Percentiles rank a stretch among this genome's conserved stretches.
These are phyloP conservation scores for Fagus sylvatica DNA, from an alignment of 306 rosid species.

Conservation along the genomic window DNA sequence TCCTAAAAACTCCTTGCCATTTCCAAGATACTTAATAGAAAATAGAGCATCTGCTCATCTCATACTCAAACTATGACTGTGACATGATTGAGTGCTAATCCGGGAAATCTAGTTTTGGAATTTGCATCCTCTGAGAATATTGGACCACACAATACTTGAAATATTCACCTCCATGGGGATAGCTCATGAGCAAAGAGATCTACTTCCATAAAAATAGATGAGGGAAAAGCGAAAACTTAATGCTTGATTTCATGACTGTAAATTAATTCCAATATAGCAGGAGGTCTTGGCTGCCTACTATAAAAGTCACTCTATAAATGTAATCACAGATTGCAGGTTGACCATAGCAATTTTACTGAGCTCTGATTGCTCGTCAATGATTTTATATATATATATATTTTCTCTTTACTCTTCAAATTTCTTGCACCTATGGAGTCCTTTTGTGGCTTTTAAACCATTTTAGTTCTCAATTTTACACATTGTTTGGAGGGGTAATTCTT, in stretches of 20 bases:
- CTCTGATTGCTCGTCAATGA: neutral
- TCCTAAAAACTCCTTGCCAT: neutral
- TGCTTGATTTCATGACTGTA: too few relatives aligned
- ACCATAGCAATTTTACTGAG: neutral
- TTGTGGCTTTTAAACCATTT: neutral
- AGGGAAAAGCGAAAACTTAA: too few relatives aligned
- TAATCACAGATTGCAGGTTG: neutral
- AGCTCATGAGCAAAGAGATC: too few relatives aligned
- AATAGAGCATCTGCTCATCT: neutral
- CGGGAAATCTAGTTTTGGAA: neutral
- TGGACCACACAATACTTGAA: neutral
- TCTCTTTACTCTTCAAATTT: neutral
- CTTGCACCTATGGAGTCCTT: neutral
- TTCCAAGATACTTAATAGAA: neutral
- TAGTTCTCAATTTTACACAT: neutral
- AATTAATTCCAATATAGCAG: too few relatives aligned
- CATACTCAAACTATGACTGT: neutral
- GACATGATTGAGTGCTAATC: neutral
- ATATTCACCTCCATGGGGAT: neutral
- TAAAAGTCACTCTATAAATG: neutral
- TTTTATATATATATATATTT: too few relatives aligned
- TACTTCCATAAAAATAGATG: too few relatives aligned
- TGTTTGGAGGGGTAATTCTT: neutral
- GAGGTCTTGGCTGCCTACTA: neutral
- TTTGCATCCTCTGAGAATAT: neutral